Evolutionary conservation across 352 stramenopile species (phyloP), one percentile per base, ranked within the genome.

Genomic region (Globisporangium recalcitrans): DNA sequence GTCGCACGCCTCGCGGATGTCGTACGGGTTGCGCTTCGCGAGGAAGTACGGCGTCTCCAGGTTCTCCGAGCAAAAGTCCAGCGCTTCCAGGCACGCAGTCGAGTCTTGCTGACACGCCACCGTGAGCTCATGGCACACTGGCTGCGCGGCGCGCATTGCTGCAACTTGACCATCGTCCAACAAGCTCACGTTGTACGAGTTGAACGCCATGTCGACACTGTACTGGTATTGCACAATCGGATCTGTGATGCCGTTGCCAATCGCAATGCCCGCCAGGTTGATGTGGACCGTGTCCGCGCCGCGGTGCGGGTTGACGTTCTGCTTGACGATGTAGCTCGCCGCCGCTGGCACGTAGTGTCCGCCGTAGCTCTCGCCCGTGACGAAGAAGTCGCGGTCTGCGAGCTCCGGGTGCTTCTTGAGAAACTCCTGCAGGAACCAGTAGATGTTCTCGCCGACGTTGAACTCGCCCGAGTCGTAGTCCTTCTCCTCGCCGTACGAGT

Each of bases 211-310:
- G 62, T 92, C 78, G 4, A 75, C 72, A 42, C 69, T 84, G 72
- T 91, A 68, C 48, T 78, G 60, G 60, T 87, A 88, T 69, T 93
- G 84, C 49, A 85, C 68, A 1, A 77, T 65, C 19, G 84, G 75
- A 60, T 92, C 70, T 1, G 81, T 91, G 40, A 88, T 97, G 98
- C 57, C 57, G 36, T 90, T 90, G 29, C 80, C 80, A 32, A 90
- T 79, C 14, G 74, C 72, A 49, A 90, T 74, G 8, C 80, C 80
- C 29, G 75, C 31, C 9, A 90, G 63, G 38, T 83, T 80, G 31
- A 88, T 69, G 26, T 51, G 56, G 14, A 55, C 29, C 10, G 57
- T 48, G 22, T 63, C 34, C 60, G 68, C 22, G 22, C n/a, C 10
- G 40, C 52, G 51, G 11, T 62, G 21, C 16, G 38, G 38, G 7